A percentile compares a stretch with the other conserved stretches of the same genome.
These are phyloP conservation scores for Panus rudis DNA, from an alignment of 768 basidiomycete species.

Conservation along the genomic window DNA sequence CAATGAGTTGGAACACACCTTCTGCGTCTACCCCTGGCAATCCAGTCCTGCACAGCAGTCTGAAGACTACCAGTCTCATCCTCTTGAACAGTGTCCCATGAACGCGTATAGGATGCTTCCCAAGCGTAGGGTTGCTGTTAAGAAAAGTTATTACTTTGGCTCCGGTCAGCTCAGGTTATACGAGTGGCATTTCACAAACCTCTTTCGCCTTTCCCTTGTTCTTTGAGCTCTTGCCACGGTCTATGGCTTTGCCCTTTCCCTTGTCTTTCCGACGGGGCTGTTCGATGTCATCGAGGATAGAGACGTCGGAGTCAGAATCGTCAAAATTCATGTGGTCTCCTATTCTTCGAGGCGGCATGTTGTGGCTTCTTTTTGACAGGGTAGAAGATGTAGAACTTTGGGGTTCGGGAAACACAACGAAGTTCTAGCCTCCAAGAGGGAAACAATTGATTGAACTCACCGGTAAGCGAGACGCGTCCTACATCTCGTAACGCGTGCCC, in stretches of 20 bases:
- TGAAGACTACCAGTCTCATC: conserved; percentile 91
- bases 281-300: conserved; percentile 44
- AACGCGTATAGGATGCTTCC: conserved; percentile 91
- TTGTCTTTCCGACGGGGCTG: conserved; percentile 23
- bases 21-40: conserved; percentile 79
- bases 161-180: conserved; percentile 7
- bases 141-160: neutral
- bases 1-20: conserved; percentile 43
- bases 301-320: conserved; percentile 71
- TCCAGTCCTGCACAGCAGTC: conserved; percentile 79
- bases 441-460: too few relatives aligned
- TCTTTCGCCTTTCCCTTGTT: conserved; percentile 52
- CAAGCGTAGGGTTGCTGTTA: conserved; percentile 81
- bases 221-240: conserved; percentile 49
- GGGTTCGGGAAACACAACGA: too few relatives aligned
- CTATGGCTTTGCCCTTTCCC: conserved; percentile 46
- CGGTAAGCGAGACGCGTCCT: too few relatives aligned
- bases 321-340: conserved; percentile 28
- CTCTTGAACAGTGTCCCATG: conserved; percentile 97
- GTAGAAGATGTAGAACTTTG: too few relatives aligned
- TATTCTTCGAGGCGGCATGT: conserved; percentile 17
- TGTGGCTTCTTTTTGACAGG: too few relatives aligned
- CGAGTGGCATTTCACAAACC: conserved; percentile 19
- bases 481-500: too few relatives aligned
- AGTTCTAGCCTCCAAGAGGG: too few relatives aligned